A percentile compares a stretch with the other conserved stretches of the same genome.
phyloP scores from a whole-genome alignment of 148 eudicot species.

The Rhododendron williamsianum region DNA sequence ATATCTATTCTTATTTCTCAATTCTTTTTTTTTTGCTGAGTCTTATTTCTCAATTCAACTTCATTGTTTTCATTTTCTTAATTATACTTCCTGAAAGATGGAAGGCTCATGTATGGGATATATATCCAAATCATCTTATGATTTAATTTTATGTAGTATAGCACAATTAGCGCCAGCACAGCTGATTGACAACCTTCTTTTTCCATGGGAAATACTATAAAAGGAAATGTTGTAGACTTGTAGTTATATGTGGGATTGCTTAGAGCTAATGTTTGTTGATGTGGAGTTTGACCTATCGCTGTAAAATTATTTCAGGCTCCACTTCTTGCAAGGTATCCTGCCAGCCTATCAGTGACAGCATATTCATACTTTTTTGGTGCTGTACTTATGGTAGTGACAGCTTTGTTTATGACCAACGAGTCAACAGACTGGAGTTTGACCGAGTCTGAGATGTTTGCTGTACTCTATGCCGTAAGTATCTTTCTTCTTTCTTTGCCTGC shows the following conservation, averaged over 20 bases:
- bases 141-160: background rate
- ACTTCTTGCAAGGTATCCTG: slow-evolving; percentile 77
- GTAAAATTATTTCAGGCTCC: slow-evolving; percentile 61
- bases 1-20: background rate
- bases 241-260: background rate
- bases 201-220: background rate
- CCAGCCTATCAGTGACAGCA: slow-evolving; percentile 93
- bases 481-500: background rate
- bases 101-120: background rate
- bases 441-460: slow-evolving; percentile 59
- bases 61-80: background rate
- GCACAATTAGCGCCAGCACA: background rate
- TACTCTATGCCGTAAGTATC: slow-evolving; percentile 78
- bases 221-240: background rate
- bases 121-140: background rate
- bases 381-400: slow-evolving; percentile 55
- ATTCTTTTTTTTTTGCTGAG: too few species aligned
- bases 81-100: background rate
- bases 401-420: slow-evolving; percentile 45
- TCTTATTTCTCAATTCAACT: background rate
- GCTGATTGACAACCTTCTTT: background rate
- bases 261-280: background rate
- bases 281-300: slow-evolving; percentile 10
- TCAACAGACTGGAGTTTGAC: slow-evolving; percentile 73
- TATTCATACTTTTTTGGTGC: slow-evolving; percentile 85